Conservation (phyloP, 108 stramenopile species). For the Aurantiochytrium sp. region DNA sequence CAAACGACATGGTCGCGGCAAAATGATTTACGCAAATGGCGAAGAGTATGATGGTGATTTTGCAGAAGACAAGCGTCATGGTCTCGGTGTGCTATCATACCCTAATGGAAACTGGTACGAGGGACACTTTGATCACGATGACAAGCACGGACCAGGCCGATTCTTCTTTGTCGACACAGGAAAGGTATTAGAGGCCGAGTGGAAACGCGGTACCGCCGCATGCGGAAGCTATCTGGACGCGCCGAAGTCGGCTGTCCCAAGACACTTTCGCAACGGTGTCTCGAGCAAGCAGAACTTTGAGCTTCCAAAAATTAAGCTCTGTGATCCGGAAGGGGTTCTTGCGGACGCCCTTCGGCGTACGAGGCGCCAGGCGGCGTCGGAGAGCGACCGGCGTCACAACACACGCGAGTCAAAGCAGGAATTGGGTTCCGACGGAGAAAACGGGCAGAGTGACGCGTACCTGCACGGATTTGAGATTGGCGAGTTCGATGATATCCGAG, state of each 20-base stretch:
- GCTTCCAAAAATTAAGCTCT: background rate
- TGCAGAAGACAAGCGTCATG: slow-evolving; percentile 35
- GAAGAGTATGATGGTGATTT: slow-evolving; percentile 54
- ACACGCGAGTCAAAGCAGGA: background rate
- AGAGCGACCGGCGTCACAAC: no score
- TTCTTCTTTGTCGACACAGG: slow-evolving; percentile 39
- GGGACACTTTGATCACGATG: slow-evolving; percentile 40
- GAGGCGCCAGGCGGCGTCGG: no score
- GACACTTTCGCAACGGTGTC: background rate
- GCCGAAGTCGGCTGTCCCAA: background rate
- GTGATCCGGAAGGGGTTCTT: background rate
- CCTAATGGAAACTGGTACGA: slow-evolving; percentile 48
- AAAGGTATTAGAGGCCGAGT: slow-evolving; percentile 53
- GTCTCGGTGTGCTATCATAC: slow-evolving; percentile 33
- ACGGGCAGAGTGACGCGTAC: background rate
- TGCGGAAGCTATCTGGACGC: slow-evolving; percentile 37
- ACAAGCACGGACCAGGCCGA: slow-evolving; percentile 50
- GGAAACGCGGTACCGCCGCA: slow-evolving; percentile 40
- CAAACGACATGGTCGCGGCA: slow-evolving; percentile 43
- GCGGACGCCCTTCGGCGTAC: no score
- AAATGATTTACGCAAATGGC: slow-evolving; percentile 44
- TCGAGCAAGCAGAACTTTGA: background rate
- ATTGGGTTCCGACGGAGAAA: background rate
- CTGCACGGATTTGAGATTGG: background rate
- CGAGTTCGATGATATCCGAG: background rate